Evolutionary conservation across 2,329 filamentous ascomycete genomes (phyloP).

Genomic region (Cladosporium sp.): DNA sequence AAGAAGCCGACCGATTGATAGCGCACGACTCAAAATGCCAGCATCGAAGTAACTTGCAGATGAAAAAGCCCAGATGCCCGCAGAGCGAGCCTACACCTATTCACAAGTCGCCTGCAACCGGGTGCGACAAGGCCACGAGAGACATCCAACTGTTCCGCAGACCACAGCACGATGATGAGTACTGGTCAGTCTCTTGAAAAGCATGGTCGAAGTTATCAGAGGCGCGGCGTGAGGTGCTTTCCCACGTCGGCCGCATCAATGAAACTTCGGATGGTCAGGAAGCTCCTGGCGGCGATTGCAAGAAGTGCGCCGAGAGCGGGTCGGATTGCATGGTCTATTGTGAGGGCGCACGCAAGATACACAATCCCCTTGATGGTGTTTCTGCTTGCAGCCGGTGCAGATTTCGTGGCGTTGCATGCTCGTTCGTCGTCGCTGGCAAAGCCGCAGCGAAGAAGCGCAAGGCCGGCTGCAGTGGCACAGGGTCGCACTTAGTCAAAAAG

Average conservation of each 20-base stretch:
- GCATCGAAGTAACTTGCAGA: background rate
- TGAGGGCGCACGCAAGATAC: background rate
- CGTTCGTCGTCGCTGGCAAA: background rate
- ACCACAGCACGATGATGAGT: background rate
- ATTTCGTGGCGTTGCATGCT: background rate
- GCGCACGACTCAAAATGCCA: background rate
- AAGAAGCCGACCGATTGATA: background rate
- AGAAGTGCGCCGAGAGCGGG: background rate
- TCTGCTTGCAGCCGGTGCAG: no score
- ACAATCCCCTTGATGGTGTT: background rate
- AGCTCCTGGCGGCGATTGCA: background rate
- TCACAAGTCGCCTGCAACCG: background rate
- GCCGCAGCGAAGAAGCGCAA: background rate
- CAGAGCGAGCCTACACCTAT: background rate
- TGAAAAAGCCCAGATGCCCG: background rate
- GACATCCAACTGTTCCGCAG: background rate
- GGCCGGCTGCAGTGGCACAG: background rate
- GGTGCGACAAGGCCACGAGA: background rate
- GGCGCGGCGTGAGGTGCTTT: background rate
- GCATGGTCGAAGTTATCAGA: background rate
- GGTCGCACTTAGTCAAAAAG: background rate
- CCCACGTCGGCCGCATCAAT: constrained; percentile 1
- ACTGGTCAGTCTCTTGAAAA: background rate
- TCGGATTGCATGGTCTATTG: background rate
- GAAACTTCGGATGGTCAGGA: background rate